Conservation (phyloP, 78 protist species). For the Speleostelium caveatum region DNA sequence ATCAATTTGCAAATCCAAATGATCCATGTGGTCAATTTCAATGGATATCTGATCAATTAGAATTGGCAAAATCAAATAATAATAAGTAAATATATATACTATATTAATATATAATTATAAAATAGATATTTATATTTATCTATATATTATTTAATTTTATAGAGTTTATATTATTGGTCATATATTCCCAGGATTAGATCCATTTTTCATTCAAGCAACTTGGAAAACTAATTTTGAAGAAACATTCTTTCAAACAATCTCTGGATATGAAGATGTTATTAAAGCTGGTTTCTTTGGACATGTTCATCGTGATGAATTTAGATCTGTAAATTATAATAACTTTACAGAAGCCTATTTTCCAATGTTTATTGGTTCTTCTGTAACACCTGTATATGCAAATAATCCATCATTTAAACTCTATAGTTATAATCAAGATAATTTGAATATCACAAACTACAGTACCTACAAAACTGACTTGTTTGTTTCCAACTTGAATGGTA, state of each 20-base stretch:
- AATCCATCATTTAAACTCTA: constrained; percentile 62
- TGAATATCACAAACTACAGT: background rate
- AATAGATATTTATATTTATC: too few relatives aligned
- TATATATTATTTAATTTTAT: too few relatives aligned
- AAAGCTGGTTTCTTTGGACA: constrained; percentile 73
- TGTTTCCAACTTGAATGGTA: constrained; percentile 19
- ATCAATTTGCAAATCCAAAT: background rate
- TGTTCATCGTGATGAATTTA: constrained; percentile 67
- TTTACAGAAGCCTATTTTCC: constrained; percentile 22
- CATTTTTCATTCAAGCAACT: constrained; percentile 32
- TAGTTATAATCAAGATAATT: background rate
- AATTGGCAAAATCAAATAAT: constrained; percentile 1
- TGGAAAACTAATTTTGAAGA: constrained; percentile 16
- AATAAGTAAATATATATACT: background rate
- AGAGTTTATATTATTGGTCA: constrained; percentile 71
- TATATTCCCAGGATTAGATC: constrained; percentile 77
- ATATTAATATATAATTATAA: too few relatives aligned
- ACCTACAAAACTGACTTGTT: constrained; percentile 43
- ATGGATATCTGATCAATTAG: constrained; percentile 41
- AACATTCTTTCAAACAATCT: constrained; percentile 12
- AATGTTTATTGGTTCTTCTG: constrained; percentile 54
- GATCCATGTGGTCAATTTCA: constrained; percentile 78
- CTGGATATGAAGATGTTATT: constrained; percentile 12
- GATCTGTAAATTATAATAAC: background rate
- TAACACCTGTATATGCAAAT: constrained; percentile 56